phyloP scores from a whole-genome alignment of 176 grass and related monocot genomes.

The Eragrostis nindensis region DNA sequence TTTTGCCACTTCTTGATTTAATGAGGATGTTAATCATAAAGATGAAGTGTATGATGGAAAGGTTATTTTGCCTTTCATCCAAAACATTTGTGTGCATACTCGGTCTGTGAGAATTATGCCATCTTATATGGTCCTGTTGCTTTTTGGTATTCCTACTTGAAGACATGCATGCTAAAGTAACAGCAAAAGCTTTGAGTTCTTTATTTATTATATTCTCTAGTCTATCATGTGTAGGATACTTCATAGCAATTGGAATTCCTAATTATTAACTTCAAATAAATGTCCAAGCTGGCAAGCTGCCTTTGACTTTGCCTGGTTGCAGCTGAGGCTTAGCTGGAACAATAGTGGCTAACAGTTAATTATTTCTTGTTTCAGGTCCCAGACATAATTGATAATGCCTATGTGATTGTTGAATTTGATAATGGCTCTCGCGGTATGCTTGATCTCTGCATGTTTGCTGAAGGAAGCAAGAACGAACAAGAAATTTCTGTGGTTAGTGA shows the following conservation, averaged over 20 bases:
- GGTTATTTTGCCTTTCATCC: conserved; percentile 39
- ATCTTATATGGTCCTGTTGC: not conserved
- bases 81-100: not conserved
- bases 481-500: conserved; percentile 95
- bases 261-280: not conserved
- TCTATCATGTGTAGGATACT: conserved; percentile 2
- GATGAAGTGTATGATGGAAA: conserved; percentile 92
- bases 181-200: not conserved
- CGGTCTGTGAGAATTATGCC: not conserved
- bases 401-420: conserved; percentile 92
- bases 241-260: not conserved
- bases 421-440: conserved; percentile 94
- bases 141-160: not conserved
- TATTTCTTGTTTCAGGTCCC: conserved; percentile 62
- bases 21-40: conserved; percentile 95
- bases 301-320: conserved; percentile 8
- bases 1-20: conserved; percentile 98
- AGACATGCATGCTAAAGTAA: conserved; percentile 1
- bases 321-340: not conserved
- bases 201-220: not conserved
- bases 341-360: conserved; percentile 5
- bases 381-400: conserved; percentile 97
- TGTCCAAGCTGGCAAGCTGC: not conserved
- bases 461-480: conserved; percentile 93
- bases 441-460: conserved; percentile 98